Percentiles rank a stretch among this genome's conserved stretches.
Evolutionary conservation across 805 yeast genomes (phyloP).

Genomic region (Candida odintsovae): DNA sequence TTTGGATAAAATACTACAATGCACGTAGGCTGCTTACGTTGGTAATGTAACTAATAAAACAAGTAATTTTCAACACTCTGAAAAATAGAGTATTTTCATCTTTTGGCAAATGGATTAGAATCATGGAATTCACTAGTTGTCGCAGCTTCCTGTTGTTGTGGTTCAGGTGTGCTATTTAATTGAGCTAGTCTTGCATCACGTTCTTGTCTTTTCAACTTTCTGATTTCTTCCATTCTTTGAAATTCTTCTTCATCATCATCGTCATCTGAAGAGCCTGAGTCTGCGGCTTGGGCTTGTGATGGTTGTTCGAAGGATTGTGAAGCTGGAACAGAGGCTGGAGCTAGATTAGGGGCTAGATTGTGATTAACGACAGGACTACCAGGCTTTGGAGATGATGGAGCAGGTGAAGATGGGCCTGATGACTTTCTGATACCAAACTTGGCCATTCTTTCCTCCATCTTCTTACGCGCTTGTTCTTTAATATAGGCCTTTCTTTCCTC

Average conservation of each 20-base stretch:
- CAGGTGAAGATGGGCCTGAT: slow-evolving; percentile 10
- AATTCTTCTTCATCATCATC: slow-evolving; percentile 42
- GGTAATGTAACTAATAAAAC: background rate
- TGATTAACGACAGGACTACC: background rate
- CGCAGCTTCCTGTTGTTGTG: background rate
- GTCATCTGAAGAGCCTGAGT: slow-evolving; percentile 16
- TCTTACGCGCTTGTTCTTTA: slow-evolving; percentile 71
- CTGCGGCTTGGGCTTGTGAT: slow-evolving; percentile 8
- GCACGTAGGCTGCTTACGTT: no score
- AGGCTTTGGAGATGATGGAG: background rate
- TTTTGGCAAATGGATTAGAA: slow-evolving; percentile 11
- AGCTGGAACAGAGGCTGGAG: slow-evolving; percentile 18
- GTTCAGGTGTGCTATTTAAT: slow-evolving; percentile 24
- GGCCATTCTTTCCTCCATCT: slow-evolving; percentile 71
- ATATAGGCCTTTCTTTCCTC: slow-evolving; percentile 72
- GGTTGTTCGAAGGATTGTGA: slow-evolving; percentile 27
- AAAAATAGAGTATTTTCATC: background rate
- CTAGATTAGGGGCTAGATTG: slow-evolving; percentile 25
- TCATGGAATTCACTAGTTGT: slow-evolving; percentile 3
- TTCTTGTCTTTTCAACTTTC: slow-evolving; percentile 43
- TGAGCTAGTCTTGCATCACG: slow-evolving; percentile 54
- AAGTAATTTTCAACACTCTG: background rate
- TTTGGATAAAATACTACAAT: no score
- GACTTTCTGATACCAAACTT: slow-evolving; percentile 50
- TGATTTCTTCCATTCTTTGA: slow-evolving; percentile 36